A percentile compares a stretch with the other conserved stretches of the same genome.
Conservation (phyloP, 148 eudicot species). For the Rhododendron simsii region DNA sequence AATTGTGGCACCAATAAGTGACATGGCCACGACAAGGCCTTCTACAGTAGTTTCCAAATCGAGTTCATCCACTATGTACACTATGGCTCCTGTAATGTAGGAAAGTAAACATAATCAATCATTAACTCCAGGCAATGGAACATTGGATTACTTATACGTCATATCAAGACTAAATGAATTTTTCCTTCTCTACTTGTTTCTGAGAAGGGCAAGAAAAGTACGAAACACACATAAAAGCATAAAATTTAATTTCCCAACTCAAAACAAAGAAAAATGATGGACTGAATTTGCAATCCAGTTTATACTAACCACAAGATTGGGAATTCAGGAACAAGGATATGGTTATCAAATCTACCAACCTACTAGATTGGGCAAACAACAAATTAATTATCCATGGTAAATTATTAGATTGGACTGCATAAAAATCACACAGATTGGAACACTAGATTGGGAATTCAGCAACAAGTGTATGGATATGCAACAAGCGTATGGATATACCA, state of each 20-base stretch:
- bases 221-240: background rate
- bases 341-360: background rate
- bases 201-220: background rate
- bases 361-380: background rate
- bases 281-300: background rate
- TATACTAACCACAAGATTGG: background rate
- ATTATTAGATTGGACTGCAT: background rate
- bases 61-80: slow-evolving; percentile 70
- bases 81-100: slow-evolving; percentile 45
- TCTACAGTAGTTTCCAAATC: slow-evolving; percentile 50
- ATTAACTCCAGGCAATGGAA: background rate
- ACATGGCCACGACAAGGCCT: slow-evolving; percentile 93
- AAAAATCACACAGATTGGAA: background rate
- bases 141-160: background rate
- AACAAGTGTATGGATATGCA: background rate
- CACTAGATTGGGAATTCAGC: background rate
- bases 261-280: background rate
- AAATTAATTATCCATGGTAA: background rate
- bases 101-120: background rate
- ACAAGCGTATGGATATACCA: background rate
- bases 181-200: background rate
- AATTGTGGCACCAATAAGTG: slow-evolving; percentile 84
- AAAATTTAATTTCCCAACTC: background rate
- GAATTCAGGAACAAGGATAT: background rate
- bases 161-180: background rate